Evolutionary conservation across 768 basidiomycete species (phyloP).

Genomic region (Kwoniella pini): DNA sequence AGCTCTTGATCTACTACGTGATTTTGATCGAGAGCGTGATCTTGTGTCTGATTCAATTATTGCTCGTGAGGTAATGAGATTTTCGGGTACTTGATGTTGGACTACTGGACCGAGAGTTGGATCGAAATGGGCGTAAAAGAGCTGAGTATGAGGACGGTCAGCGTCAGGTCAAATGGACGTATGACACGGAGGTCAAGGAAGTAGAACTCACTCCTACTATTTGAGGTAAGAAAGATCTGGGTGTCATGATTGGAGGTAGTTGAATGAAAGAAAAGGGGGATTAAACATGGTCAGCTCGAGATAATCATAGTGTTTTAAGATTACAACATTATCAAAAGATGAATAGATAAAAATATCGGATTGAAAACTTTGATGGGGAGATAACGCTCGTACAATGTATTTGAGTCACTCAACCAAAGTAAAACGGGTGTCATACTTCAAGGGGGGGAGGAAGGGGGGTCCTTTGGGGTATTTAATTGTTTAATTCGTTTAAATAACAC

Average conservation of each 20-base stretch:
- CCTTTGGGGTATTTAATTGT: slow-evolving; percentile 1
- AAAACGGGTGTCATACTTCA: not conserved
- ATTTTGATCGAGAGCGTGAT: slow-evolving; percentile 2
- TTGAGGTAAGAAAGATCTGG: slow-evolving; percentile 54
- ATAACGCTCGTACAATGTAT: not conserved
- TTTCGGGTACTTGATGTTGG: slow-evolving; percentile 91
- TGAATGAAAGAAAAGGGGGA: not conserved
- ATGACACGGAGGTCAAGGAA: not conserved
- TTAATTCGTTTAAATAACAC: slow-evolving; percentile 12
- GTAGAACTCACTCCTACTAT: slow-evolving; percentile 53
- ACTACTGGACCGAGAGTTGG: slow-evolving; percentile 81
- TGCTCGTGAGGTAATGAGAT: slow-evolving; percentile 64
- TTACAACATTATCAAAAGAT: not conserved
- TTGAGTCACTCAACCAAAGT: not conserved
- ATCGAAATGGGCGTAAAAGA: slow-evolving; percentile 95
- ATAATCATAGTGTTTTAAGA: not conserved
- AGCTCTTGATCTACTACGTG: not conserved
- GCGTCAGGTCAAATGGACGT: not conserved
- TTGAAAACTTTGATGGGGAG: no score
- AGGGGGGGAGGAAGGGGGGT: slow-evolving; percentile 7
- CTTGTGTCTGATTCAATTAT: slow-evolving; percentile 19
- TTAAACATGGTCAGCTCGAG: slow-evolving; percentile 8
- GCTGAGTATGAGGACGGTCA: no score
- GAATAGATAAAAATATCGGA: not conserved
- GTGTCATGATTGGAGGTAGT: slow-evolving; percentile 31